Evolutionary conservation across 805 yeast genomes (phyloP).

Genomic region (Cyberlindnera amylophila): DNA sequence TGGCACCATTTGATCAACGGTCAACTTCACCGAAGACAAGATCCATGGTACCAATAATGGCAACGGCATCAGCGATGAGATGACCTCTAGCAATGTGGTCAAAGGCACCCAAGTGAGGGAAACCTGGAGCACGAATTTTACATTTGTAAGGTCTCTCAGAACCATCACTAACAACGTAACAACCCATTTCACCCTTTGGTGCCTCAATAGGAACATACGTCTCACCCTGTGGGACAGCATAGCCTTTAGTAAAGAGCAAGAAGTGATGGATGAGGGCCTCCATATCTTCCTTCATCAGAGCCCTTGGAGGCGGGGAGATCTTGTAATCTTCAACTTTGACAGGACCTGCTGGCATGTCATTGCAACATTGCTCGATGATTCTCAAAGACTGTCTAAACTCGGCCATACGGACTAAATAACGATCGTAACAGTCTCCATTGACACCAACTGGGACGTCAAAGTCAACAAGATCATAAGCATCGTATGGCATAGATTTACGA

Average conservation of each 20-base stretch:
- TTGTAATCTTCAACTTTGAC: slow-evolving; percentile 88
- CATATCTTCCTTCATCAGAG: slow-evolving; percentile 86
- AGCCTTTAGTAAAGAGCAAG: slow-evolving; percentile 83
- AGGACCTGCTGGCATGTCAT: slow-evolving; percentile 90
- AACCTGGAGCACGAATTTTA: slow-evolving; percentile 93
- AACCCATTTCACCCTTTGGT: slow-evolving; percentile 95
- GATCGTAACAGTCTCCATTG: slow-evolving; percentile 89
- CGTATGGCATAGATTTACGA: slow-evolving; percentile 84
- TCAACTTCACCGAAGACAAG: slow-evolving; percentile 93
- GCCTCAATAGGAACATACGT: slow-evolving; percentile 91
- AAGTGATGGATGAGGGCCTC: slow-evolving; percentile 89
- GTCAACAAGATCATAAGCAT: slow-evolving; percentile 82
- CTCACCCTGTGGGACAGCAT: slow-evolving; percentile 85
- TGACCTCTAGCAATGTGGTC: slow-evolving; percentile 85
- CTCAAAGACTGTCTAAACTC: slow-evolving; percentile 89
- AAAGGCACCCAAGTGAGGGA: slow-evolving; percentile 84
- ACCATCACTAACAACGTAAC: slow-evolving; percentile 84
- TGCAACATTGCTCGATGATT: slow-evolving; percentile 85
- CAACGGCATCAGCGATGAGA: slow-evolving; percentile 87
- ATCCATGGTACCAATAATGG: slow-evolving; percentile 93
- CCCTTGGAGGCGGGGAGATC: slow-evolving; percentile 77
- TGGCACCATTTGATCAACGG: slow-evolving; percentile 42
- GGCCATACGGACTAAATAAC: slow-evolving; percentile 84
- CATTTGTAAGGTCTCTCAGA: slow-evolving; percentile 88
- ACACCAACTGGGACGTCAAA: slow-evolving; percentile 84